A percentile compares a stretch with the other conserved stretches of the same genome.
Evolutionary conservation across 2,329 filamentous ascomycete species (phyloP).

Genomic region (Alternaria novae-zelandiae): DNA sequence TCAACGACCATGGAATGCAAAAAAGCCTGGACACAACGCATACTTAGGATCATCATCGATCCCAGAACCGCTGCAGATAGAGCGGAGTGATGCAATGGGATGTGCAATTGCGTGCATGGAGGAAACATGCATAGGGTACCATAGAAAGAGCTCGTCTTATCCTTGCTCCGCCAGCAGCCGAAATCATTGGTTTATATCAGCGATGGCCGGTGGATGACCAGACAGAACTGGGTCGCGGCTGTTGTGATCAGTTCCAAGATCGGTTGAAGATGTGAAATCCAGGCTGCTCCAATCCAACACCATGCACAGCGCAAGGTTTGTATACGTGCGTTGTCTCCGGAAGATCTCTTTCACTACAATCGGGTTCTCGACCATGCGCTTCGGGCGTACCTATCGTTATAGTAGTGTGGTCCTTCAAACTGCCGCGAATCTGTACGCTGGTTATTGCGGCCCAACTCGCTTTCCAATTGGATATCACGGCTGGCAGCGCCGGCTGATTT

Average conservation of each 20-base stretch:
- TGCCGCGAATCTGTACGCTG: not conserved
- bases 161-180: not conserved
- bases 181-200: not conserved
- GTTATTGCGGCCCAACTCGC: conserved; percentile 12
- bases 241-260: not conserved
- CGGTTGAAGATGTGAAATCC: not conserved
- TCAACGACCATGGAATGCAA: not conserved
- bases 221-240: not conserved
- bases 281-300: not conserved
- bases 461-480: not conserved
- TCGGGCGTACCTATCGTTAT: not conserved
- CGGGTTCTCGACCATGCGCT: not conserved
- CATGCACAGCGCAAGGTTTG: not conserved
- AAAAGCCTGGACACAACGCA: not conserved
- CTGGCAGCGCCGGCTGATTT: conserved; percentile 3
- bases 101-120: conserved; percentile 17
- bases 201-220: not conserved
- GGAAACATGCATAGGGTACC: conserved; percentile 3
- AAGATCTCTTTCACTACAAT: not conserved
- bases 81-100: conserved; percentile 14
- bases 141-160: not conserved
- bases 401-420: not conserved
- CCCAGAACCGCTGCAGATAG: not conserved
- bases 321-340: not conserved
- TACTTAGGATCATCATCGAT: not conserved